Conservation (phyloP, 305 asterid genomes). For the Caryopteris hybrid region DNA sequence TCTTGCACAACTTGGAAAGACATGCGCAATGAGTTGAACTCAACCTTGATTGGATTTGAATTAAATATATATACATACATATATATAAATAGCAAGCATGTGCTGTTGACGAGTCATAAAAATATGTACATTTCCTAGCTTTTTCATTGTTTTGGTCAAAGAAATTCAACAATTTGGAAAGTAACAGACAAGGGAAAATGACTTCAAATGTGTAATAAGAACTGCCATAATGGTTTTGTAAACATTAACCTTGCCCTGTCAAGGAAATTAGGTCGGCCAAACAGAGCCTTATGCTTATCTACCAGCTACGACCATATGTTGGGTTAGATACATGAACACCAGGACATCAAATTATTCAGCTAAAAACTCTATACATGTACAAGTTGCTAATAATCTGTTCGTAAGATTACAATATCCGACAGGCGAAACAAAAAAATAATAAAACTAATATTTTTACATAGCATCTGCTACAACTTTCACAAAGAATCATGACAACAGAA, state of each 20-base stretch:
- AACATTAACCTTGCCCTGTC: not conserved
- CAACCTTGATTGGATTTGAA: too few relatives aligned
- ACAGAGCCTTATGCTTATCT: not conserved
- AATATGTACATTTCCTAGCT: too few relatives aligned
- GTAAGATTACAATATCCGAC: not conserved
- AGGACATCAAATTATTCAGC: not conserved
- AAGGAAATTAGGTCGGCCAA: not conserved
- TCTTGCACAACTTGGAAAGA: not conserved
- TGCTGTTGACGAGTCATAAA: too few relatives aligned
- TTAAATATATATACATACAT: too few relatives aligned
- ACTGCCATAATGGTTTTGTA: not conserved
- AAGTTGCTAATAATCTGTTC: not conserved
- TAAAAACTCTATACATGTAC: not conserved
- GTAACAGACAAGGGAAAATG: not conserved
- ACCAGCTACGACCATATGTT: not conserved
- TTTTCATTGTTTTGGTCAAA: not conserved
- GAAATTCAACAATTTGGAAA: not conserved
- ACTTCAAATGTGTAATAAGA: not conserved
- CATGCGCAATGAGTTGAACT: not conserved
- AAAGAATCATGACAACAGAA: not conserved
- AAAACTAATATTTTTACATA: too few relatives aligned
- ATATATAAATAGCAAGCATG: too few relatives aligned
- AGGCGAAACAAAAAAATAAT: not conserved
- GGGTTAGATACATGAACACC: not conserved
- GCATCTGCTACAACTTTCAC: not conserved